A percentile compares a stretch with the other conserved stretches of the same genome.
These are phyloP conservation scores for Pachysolen tannophilus DNA, from an alignment of 805 yeast genomes.

Conservation along the genomic window DNA sequence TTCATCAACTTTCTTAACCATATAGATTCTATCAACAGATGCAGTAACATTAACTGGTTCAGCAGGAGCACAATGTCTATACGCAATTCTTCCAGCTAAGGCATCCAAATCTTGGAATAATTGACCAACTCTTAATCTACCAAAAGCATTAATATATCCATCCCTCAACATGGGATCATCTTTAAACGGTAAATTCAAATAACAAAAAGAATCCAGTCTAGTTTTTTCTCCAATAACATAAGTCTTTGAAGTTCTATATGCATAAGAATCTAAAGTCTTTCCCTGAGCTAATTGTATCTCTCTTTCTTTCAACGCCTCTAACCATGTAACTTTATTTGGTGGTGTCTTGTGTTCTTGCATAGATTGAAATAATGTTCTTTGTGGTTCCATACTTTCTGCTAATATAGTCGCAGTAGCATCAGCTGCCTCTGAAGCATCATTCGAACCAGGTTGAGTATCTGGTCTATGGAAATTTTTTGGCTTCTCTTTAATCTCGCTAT, in stretches of 20 bases:
- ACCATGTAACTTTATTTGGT: constrained; percentile 64
- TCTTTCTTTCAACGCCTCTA: constrained; percentile 72
- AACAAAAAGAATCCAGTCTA: constrained; percentile 69
- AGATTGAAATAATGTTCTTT: constrained; percentile 28
- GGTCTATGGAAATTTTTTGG: constrained; percentile 14
- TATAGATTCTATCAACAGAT: constrained; percentile 83
- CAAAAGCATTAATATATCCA: constrained; percentile 81
- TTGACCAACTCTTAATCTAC: constrained; percentile 89
- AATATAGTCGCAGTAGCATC: constrained; percentile 69
- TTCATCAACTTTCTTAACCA: constrained; percentile 78
- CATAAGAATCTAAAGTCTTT: constrained; percentile 59
- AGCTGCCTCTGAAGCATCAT: constrained; percentile 52
- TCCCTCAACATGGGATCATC: constrained; percentile 79
- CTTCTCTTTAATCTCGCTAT: no score
- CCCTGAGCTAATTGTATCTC: constrained; percentile 66
- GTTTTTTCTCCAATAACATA: constrained; percentile 66
- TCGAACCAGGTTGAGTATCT: constrained; percentile 28
- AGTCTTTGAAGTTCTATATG: constrained; percentile 66
- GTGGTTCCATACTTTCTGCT: constrained; percentile 51
- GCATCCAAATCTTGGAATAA: constrained; percentile 92
- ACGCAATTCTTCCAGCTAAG: constrained; percentile 88
- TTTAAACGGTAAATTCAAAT: constrained; percentile 69
- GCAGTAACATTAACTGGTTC: constrained; percentile 96
- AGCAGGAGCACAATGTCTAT: constrained; percentile 90
- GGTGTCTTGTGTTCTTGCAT: constrained; percentile 15